Conservation (phyloP, 768 basidiomycete species). For the Hysterangium stoloniferum region DNA sequence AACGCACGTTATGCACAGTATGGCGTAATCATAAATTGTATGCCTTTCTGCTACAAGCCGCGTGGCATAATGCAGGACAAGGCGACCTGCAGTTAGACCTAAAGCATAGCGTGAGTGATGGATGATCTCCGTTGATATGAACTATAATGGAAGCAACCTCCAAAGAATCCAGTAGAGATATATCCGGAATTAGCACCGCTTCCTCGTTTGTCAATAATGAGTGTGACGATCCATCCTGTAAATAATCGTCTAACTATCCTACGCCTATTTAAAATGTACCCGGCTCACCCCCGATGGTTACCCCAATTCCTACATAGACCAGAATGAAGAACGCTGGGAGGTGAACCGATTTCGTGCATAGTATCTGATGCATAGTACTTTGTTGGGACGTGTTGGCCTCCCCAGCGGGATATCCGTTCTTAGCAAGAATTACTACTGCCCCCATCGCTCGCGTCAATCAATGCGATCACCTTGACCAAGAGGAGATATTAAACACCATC, state of each 20-base stretch:
- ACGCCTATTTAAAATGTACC: too few species aligned
- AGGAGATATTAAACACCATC: constrained; percentile 51
- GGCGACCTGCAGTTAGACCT: constrained; percentile 54
- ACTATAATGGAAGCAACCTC: too few species aligned
- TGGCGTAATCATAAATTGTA: constrained; percentile 29
- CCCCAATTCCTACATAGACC: constrained; percentile 65
- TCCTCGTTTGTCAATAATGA: constrained; percentile 34
- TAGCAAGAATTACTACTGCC: background rate
- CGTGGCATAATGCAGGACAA: constrained; percentile 27
- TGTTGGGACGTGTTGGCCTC: constrained; percentile 7
- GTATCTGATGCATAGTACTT: constrained; percentile 34
- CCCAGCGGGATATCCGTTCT: constrained; percentile 6
- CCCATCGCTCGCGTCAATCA: too few species aligned
- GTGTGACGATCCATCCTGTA: constrained; percentile 64
- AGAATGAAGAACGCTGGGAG: constrained; percentile 56
- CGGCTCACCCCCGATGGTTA: constrained; percentile 38
- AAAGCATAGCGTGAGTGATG: background rate
- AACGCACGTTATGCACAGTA: constrained; percentile 20
- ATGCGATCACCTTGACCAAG: too few species aligned
- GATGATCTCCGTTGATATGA: too few species aligned
- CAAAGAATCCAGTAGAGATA: constrained; percentile 32
- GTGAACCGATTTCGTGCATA: constrained; percentile 47
- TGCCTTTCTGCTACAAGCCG: constrained; percentile 15
- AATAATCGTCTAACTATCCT: too few species aligned
- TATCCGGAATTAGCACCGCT: constrained; percentile 46